Base-by-base conservation (phyloP, 2,329 filamentous ascomycete species). In the Aspergillus sp. region DNA sequence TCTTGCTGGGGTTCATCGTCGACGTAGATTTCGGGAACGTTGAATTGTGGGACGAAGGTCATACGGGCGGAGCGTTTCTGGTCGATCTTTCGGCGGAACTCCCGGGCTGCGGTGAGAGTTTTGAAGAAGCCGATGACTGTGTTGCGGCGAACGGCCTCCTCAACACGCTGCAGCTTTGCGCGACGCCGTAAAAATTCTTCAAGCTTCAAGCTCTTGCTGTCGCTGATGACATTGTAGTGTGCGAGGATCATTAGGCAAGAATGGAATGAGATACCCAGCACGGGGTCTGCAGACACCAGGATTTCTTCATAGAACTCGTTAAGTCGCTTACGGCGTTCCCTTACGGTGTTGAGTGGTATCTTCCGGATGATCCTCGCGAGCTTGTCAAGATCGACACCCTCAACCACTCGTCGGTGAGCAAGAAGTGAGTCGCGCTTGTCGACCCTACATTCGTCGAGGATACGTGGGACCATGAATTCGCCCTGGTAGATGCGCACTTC, bases 281-380 rank as follows among this genome's bases (percentile, higher is more conserved):
- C 92, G 1, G 90, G 91, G 75, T 99, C 93, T 4, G 93, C 92
- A 4, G 93, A 94, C 6, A 97, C 92, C 76, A 98, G 87, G 22
- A 98, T 91, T 79, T 99, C 96, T 77, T 98, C 93, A 72, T 92
- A 99, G 77, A 99, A 99, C n/a, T 90, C 85, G 69, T 97, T 97
- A 82, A 96, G 94, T 47, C 90, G 88, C 60, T 87, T 84, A 48
- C 95, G 86, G 63, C 92, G 86, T 68, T 87, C 84, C 61, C 90
- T 89, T 57, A 98, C 92, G 66, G 89, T 87, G 17, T 81, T 78
- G 0, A 93, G 82, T 38, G 97, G 93, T 47, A 99, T 89, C 58
- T 85, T 82, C 1, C 85, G 81, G 28, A 99, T 80, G 61, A 93
- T 85, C 61, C 83, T 81, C 66, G 94, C 93, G 41, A 99, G 83